Base-by-base conservation (phyloP, 2,329 filamentous ascomycete species). In the Colletotrichum sp. region DNA sequence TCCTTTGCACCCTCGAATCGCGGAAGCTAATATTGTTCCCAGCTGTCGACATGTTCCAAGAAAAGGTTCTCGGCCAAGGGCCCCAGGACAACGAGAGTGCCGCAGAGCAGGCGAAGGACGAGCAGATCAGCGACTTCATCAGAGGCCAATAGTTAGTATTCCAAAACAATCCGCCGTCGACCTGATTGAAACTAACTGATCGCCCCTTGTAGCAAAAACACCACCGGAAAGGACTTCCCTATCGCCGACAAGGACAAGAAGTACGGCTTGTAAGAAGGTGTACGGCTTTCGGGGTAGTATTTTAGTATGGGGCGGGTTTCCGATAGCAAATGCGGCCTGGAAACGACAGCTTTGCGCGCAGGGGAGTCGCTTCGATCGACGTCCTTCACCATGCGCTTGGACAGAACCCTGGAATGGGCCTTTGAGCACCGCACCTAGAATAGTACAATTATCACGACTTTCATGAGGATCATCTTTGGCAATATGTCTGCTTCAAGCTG, bases 81-180 rank as follows among this genome's bases (percentile, higher is more conserved):
- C 82, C 90, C 63, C 95, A 97, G 87, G 87, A 90, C 86, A 95
- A 95, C 82, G 94, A 94, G 84, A 88, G 85, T 67, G 95, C 95
- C 7, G 82, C 92, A 24, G 95, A 98, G 86, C 95, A 98, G 86
- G 94, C 93, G 80, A 96, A 96, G 87, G 95, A 97, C 83, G 93
- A 95, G 84, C 88, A 94, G 83, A 95, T 96, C 80, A 92, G 91
- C 32, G 93, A 95, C 83, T 93, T 90, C 83, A 92, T 96, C 79
- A 91, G 95, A 49, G 85, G 84, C 57, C 87, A 94, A n/a, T 39
- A 64, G 55, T 59, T 26, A 26, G 55, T 28, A 28, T 26, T 15
- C 1, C 55, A 28, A 59, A 59, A 59, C 26, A 18, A 26, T 18
- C 55, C 55, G 24, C 4, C 55, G 16, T 28, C 13, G 24, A 21